Base-by-base conservation (phyloP, 306 rosid species). In the Castanea crenata region DNA sequence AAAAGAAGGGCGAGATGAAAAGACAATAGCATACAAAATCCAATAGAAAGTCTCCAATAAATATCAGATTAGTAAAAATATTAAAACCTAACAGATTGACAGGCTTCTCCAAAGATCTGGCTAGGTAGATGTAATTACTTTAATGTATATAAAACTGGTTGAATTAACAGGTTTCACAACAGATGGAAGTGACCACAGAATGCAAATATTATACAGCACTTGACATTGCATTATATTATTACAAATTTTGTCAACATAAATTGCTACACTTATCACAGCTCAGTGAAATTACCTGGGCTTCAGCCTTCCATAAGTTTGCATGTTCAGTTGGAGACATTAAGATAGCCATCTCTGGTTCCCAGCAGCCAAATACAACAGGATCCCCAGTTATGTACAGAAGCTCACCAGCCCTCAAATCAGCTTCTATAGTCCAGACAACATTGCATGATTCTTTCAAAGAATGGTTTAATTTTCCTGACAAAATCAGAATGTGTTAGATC, bases 331-430 rank as follows among this genome's bases (percentile, higher is more conserved):
- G 94, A 78, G 92, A 93, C 98, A 96, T 83, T 71, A 82, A 87
- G 27, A 88, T 46, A 72, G 99, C 97, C 86, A 83, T 87, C 76
- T 85, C 88, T 29, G 94, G 97, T 64, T 93, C 89, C 98, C 99
- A 96, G 85, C 92, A 87, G 79, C 99, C 98, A 69, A 96, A 89
- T 69, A 79, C 90, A 76, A 80, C 81, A 84, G 90, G 90, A 73
- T 91, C 98, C 73, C 99, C 99, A 82, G 94, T 91, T 55, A 96
- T 27, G 81, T 91, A 96, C 65, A 96, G 90, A 76, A 87, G 90
- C 82, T 96, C 90, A 86, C 87, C 93, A 61, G 88, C 91, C 80
- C 81, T 92, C 83, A 93, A 78, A 89, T 93, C 96, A 72, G 96
- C 91, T 85, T 93, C 97, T 71, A 91, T 75, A 7, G 88, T 96